Evolutionary conservation across 805 yeast genomes (phyloP), one percentile per base, ranked within the genome.

Genomic region (Ogataea wickerhamii): DNA sequence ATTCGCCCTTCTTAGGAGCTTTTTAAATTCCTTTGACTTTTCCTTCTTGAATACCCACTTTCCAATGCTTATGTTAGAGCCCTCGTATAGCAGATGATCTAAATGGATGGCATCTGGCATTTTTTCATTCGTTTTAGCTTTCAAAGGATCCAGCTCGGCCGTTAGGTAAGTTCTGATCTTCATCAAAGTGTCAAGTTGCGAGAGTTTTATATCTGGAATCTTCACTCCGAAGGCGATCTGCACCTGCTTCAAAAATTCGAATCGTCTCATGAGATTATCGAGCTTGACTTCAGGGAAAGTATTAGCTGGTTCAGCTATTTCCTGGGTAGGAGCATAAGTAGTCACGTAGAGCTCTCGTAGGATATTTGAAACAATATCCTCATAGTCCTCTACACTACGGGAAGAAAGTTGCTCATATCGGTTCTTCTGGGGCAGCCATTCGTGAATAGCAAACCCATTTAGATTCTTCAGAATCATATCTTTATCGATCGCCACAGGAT

Each of bases 71-170:
- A 80, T 63, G 48, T 83, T 85, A 4, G 75, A 66, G 27, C 82
- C 77, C 21, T 61, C 66, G 52, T 77, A 83, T 31, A 75, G 80
- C 20, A 66, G 68, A 6, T 66, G 58, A 40, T 76, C 66, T 48
- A 86, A 67, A 44, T 79, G 77, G 39, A 86, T 75, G 20, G 87
- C 91, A 51, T 82, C 75, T n/a, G 93, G 55, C 52, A 79, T 75
- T 55, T 79, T 73, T 54, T 82, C 88, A 50, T 74, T 75, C 47
- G 64, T 71, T 2, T 38, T 34, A 54, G 65, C 64, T 49, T 70
- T 66, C 14, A 53, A 48, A 17, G 70, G 68, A 18, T 71, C 64
- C n/a, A 70, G 55, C 38, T 61, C 44, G 7, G 49, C 37, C 1
- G 47, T 23, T 33, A 76, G 60, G 37, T 68, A 70, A 0, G 49